Evolutionary conservation across 208 protist genomes (phyloP), one percentile per base, ranked within the genome.

Genomic region (Jaenimonas drosophilae): DNA sequence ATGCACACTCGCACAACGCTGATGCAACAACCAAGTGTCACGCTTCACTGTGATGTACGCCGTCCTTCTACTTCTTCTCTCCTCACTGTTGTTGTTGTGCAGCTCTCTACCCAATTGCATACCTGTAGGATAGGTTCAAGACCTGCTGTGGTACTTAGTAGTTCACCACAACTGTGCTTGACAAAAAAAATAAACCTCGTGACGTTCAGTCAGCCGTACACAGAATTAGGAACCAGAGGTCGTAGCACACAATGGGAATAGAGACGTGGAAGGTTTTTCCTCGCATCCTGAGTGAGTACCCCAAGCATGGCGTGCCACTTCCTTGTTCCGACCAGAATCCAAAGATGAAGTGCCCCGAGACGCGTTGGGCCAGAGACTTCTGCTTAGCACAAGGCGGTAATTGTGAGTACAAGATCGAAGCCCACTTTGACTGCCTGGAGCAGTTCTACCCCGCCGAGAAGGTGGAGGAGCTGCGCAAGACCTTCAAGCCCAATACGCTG

Each of bases 351-450:
- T 93, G 84, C 43, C 69, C 76, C 0, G 72, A 88, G 49, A 93
- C 84, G 31, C 72, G 84, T 12, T 89, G 79, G 80, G 79, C 79
- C 1, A 64, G 84, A 2, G 84, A 93, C 48, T 88, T 88, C 39
- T 93, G 84, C 50, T 70, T 90, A 2, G 73, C 76, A 0, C 70
- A 85, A 30, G 76, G 77, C 26, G 84, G 84, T 9, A 86, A 45
- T 61, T 93, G 84, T 49, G 84, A 89, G 65, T 93, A 90, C 60
- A 93, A 93, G 47, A 93, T 90, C n/a, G 84, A 93, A 49, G 84
- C 84, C 0, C 84, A 93, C 75, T 93, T 89, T 52, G 79, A 90
- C 45, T 93, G 84, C 46, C 64, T 93, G 2, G 70, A 62, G 61
- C 79, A 93, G 60, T 70, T 85, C 59, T 93, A 89, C 57, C 80